phyloP scores from a whole-genome alignment of 495 filamentous ascomycete species.

The Aspergillus coremiiformis region DNA sequence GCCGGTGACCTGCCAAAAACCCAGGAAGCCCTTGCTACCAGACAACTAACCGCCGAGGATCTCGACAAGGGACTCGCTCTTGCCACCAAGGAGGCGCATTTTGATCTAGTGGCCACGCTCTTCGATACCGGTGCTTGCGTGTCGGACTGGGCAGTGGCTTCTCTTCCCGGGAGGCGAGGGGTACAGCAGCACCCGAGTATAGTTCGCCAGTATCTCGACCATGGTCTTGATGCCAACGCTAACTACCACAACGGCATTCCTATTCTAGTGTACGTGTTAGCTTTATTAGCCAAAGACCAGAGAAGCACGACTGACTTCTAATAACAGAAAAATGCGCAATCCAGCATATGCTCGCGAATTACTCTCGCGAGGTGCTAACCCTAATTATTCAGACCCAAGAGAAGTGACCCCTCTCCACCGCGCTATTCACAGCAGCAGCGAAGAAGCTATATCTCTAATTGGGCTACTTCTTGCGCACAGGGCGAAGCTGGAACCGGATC shows the following conservation, averaged over 20 bases:
- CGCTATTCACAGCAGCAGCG: background rate
- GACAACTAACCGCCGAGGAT: conserved; percentile 2
- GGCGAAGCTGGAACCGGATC: conserved; percentile 3
- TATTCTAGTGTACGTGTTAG: conserved; percentile 3
- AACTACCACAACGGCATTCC: conserved; percentile 50
- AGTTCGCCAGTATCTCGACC: conserved; percentile 44
- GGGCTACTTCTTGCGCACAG: conserved; percentile 8
- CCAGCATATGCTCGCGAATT: conserved; percentile 9
- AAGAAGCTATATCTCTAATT: background rate
- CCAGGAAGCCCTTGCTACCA: conserved; percentile 7
- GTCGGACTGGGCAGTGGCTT: background rate
- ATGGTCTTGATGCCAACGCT: conserved; percentile 92
- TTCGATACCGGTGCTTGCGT: conserved; percentile 7
- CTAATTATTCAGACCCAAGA: conserved; percentile 1
- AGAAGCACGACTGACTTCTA: background rate
- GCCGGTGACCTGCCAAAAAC: background rate
- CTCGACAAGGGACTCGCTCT: conserved; percentile 5
- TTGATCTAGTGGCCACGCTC: conserved; percentile 5
- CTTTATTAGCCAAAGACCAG: background rate
- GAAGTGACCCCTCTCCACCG: background rate
- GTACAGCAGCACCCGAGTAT: background rate
- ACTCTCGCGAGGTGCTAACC: conserved; percentile 9
- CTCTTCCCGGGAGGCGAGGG: background rate
- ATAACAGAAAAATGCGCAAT: background rate
- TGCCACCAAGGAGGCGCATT: conserved; percentile 1